phyloP scores from a whole-genome alignment of 495 filamentous ascomycete genomes.

The Penicillium paxilli region DNA sequence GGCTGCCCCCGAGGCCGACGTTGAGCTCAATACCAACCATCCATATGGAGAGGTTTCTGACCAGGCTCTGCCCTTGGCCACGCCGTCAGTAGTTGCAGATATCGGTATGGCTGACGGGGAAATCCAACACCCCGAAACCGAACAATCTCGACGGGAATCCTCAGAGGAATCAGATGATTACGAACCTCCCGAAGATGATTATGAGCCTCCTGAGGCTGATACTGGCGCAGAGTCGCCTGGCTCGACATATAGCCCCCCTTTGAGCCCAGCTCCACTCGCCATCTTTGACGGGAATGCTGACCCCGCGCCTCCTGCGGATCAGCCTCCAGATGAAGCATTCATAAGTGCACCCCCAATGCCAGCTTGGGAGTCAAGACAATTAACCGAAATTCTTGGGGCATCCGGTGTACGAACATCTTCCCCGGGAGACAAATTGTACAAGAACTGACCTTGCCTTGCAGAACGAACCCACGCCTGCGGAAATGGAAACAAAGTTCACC shows the following conservation, averaged over 20 bases:
- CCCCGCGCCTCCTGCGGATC: slow-evolving; percentile 14
- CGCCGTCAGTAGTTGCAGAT: background rate
- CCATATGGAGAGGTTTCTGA: background rate
- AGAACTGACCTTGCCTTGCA: slow-evolving; percentile 22
- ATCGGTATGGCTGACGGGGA: background rate
- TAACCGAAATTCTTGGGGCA: slow-evolving; percentile 26
- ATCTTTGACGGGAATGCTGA: slow-evolving; percentile 19
- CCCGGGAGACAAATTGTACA: slow-evolving; percentile 7
- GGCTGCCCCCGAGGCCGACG: background rate
- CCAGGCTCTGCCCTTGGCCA: background rate
- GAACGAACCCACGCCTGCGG: slow-evolving; percentile 20
- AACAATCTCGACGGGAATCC: slow-evolving; percentile 27
- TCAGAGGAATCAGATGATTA: slow-evolving; percentile 51
- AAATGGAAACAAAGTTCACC: slow-evolving; percentile 47
- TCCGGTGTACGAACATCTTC: slow-evolving; percentile 39
- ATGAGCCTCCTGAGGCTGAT: slow-evolving; percentile 60
- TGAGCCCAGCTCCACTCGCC: slow-evolving; percentile 32
- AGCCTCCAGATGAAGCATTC: slow-evolving; percentile 31
- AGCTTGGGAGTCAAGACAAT: slow-evolving; percentile 9
- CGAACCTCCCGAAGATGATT: slow-evolving; percentile 59
- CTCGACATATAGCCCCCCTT: slow-evolving; percentile 39
- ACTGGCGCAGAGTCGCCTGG: slow-evolving; percentile 27
- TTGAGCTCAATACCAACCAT: background rate
- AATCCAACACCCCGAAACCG: background rate
- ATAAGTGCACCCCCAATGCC: slow-evolving; percentile 31